Evolutionary conservation across 139 green algal species (phyloP), one percentile per base, ranked within the genome.

Genomic region (Chlamydomonas asymmetrica): DNA sequence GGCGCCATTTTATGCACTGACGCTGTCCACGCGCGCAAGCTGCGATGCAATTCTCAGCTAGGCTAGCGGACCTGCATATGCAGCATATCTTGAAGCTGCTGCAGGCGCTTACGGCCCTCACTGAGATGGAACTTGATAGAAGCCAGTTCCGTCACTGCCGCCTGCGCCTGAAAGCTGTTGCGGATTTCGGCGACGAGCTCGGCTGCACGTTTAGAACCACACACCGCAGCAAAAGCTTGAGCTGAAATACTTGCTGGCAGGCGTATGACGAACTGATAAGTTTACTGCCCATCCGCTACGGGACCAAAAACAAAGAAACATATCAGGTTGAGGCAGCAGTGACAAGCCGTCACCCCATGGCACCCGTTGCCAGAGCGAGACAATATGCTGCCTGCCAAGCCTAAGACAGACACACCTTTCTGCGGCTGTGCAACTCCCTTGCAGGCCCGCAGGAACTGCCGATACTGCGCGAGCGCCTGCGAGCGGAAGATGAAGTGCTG

Each of bases 91-190:
- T 63, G 54, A 3, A 92, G 79, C 73, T 80, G 69, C 72, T 87
- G 85, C 9, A 90, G 65, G 27, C 76, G 74, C 71, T 73, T 65
- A 9, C 67, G 37, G 7, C 79, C 87, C 25, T 90, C 85, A 18
- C 76, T 87, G 4, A 92, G 76, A 2, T 76, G 76, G 75, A 82
- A 90, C 60, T 92, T 92, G 48, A 87, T 85, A 8, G 56, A 52
- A 23, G 77, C 35, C 40, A 79, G 22, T 38, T 87, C 67, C 0
- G n/a, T 43, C 5, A 60, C 71, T 1, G 48, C 7, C 13, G 67
- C 54, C 41, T 85, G 45, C 31, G 64, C 39, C 43, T 89, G 76
- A 71, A 89, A 89, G 5, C 60, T 43, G 16, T 45, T 43, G 1
- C 84, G 65, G 8, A 89, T 66, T 45, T 89, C 76, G 3, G 9